Evolutionary conservation across 306 rosid species (phyloP).

Genomic region (Acacia melanoxylon): DNA sequence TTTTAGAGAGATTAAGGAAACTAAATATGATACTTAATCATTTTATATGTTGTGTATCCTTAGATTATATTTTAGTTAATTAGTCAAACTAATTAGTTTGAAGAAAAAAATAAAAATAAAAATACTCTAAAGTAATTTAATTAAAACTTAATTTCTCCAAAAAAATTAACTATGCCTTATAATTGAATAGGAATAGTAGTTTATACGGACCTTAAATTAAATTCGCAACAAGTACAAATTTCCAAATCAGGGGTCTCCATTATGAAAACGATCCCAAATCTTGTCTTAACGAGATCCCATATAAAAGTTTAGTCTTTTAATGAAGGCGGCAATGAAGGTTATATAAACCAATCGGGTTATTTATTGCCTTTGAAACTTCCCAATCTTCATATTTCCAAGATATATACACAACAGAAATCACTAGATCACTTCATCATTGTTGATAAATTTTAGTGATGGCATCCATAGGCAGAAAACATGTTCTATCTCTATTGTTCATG

Average conservation of each 20-base stretch:
- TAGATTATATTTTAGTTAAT: too few relatives aligned
- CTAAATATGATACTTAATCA: too few relatives aligned
- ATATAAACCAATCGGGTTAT: not conserved
- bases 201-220: not conserved
- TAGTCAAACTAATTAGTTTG: too few relatives aligned
- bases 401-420: too few relatives aligned
- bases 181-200: too few relatives aligned
- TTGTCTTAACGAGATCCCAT: not conserved
- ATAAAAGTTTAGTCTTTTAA: not conserved
- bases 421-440: not conserved
- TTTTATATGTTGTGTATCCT: too few relatives aligned
- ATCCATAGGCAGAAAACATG: not conserved
- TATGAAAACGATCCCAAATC: not conserved
- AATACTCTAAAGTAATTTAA: too few relatives aligned
- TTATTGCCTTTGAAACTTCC: not conserved
- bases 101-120: too few relatives aligned
- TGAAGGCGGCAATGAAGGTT: not conserved
- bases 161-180: too few relatives aligned
- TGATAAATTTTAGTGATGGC: not conserved
- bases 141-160: too few relatives aligned
- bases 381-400: not conserved
- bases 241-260: not conserved
- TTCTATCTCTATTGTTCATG: constrained; percentile 1
- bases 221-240: not conserved
- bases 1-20: too few relatives aligned